Percentiles rank a stretch among this genome's conserved stretches.
Evolutionary conservation across 1,284 basidiomycete genomes (phyloP).

Genomic region (Sutorius eximius): DNA sequence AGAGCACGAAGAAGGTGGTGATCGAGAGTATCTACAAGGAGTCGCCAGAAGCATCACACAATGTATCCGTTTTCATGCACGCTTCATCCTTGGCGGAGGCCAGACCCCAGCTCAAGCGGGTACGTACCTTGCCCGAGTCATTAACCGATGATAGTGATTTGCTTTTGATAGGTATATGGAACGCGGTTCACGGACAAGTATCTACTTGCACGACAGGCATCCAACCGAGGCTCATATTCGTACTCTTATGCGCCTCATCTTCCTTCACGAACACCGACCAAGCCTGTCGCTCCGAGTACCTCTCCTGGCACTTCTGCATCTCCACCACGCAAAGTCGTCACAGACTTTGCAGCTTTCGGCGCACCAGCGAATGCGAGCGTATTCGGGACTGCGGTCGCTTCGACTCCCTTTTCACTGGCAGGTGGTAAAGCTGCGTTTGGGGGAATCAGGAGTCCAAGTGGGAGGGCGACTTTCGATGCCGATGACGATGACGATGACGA

Average conservation of each 20-base stretch:
- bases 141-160: not conserved
- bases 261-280: constrained; percentile 47
- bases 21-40: constrained; percentile 97
- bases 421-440: constrained; percentile 81
- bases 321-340: constrained; percentile 82
- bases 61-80: constrained; percentile 84
- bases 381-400: constrained; percentile 76
- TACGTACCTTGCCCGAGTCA: constrained; percentile 37
- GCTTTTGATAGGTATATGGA: constrained; percentile 68
- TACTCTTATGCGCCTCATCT: constrained; percentile 44
- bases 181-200: constrained; percentile 95
- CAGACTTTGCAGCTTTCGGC: constrained; percentile 89
- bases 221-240: constrained; percentile 47
- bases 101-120: constrained; percentile 77
- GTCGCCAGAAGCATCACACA: constrained; percentile 84
- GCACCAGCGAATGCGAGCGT: constrained; percentile 72
- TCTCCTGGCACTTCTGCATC: constrained; percentile 43
- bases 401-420: constrained; percentile 75
- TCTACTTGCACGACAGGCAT: constrained; percentile 68
- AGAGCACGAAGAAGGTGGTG: constrained; percentile 94
- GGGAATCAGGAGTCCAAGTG: constrained; percentile 53
- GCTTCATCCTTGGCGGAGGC: constrained; percentile 76
- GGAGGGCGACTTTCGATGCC: constrained; percentile 45
- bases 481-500: constrained; percentile 70
- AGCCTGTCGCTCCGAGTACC: constrained; percentile 38